phyloP scores from a whole-genome alignment of 176 grass and related monocot species.

The Rhipidocladum racemiflorum region DNA sequence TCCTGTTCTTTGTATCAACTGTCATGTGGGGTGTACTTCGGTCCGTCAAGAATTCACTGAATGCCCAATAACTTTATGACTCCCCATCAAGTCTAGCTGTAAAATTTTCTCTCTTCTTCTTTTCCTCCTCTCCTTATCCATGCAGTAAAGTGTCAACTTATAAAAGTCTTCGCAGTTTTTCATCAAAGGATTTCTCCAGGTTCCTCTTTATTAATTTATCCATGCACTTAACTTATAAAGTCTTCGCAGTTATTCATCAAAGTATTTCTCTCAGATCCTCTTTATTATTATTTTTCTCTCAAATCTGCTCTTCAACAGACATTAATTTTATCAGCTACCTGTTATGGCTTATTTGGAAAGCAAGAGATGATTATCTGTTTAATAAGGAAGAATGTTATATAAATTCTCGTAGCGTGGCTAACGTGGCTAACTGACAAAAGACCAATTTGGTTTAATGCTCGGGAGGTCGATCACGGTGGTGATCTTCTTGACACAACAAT shows the following conservation, averaged over 20 bases:
- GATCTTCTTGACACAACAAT: no score
- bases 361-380: no score
- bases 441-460: no score
- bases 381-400: no score
- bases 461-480: no score
- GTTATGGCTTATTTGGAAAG: no score
- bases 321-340: no score
- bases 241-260: background rate
- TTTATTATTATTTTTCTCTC: background rate
- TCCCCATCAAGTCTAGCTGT: background rate
- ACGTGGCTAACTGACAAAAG: no score
- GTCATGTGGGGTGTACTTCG: slow-evolving; percentile 82
- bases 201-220: no score
- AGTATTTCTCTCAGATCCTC: background rate
- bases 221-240: no score
- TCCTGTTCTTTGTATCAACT: slow-evolving; percentile 70
- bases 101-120: background rate
- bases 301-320: background rate
- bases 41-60: slow-evolving; percentile 53
- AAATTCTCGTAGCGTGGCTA: no score
- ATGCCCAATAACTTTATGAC: slow-evolving; percentile 30
- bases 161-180: background rate
- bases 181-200: no score
- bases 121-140: background rate
- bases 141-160: background rate